Conservation (phyloP, 2,329 filamentous ascomycete genomes). For the Meredithiella fracta region DNA sequence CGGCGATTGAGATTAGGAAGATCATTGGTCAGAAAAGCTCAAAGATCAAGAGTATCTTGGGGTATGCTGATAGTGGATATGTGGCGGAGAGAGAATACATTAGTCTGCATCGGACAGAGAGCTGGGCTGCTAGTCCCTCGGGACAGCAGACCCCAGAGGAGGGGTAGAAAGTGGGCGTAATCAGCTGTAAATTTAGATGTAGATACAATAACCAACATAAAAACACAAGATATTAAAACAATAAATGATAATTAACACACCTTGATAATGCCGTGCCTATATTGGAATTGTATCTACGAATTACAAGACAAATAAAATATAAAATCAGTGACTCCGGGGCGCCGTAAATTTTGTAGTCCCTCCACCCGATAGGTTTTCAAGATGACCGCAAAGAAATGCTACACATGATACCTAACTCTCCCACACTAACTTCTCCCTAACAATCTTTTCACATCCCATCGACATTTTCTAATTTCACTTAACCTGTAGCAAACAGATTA, state of each 20-base stretch:
- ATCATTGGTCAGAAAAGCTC: constrained; percentile 74
- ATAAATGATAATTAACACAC: neutral
- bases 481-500: constrained; percentile 42
- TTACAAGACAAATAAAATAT: constrained; percentile 8
- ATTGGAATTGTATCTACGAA: constrained; percentile 6
- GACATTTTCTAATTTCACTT: constrained; percentile 15
- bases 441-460: neutral
- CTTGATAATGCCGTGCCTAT: constrained; percentile 1
- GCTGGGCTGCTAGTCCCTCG: constrained; percentile 26
- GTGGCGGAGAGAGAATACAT: constrained; percentile 79
- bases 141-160: neutral
- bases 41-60: constrained; percentile 64
- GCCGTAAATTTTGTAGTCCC: constrained; percentile 13
- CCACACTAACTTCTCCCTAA: neutral
- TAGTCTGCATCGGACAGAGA: constrained; percentile 48
- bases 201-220: no score
- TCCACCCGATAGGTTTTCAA: constrained; percentile 11
- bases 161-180: neutral
- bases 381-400: constrained; percentile 12
- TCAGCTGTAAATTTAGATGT: no score
- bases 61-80: constrained; percentile 91
- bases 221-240: no score
- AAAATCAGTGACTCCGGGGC: constrained; percentile 13
- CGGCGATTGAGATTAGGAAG: constrained; percentile 61
- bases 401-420: constrained; percentile 7